Evolutionary conservation across 257 asterid genomes (phyloP), one percentile per base, ranked within the genome.

Genomic region (Plectranthus barbatus): DNA sequence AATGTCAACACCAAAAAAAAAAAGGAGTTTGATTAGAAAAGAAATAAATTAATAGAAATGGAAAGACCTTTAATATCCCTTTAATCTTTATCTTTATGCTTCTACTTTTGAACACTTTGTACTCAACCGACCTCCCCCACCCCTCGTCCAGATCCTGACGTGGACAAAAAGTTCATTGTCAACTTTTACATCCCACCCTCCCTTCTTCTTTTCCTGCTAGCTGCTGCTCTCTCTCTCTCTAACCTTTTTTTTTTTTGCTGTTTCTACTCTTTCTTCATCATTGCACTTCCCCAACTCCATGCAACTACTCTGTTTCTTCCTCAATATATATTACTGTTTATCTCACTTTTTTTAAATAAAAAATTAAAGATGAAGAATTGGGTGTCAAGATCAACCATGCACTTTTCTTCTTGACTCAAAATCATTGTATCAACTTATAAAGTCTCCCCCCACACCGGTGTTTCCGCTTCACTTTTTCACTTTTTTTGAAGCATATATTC

Each of bases 141-240:
- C 83, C 77, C 68, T 47, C 47, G 57, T 69, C 59, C 19, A 46
- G 64, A 76, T 72, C 10, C 71, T 83, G 89, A 88, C 81, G 75
- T 80, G 86, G 78, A 83, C 73, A 76, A 83, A 87, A 88, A 81
- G 94, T 76, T 81, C 83, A 54, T 64, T 81, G 59, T 80, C 83
- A 62, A 73, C 87, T 75, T 73, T 80, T 69, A 63, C 24, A 45
- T 24, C 39, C 46, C 60, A 64, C 55, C 62, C 59, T 36, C 4
- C 61, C 67, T 3, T 20, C 6, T 62, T 33, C 62, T 3, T 4
- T 7, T 31, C 1, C 7, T 77, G 77, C 83, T 59, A 72, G 36
- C 73, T 86, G 86, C 90, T 86, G 86, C 87, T 81, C 72, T 13
- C 62, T 40, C 42, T 20, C 55, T 17, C 57, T 1, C n/a, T 14